Base-by-base conservation (phyloP, 192 early-diverging fungal species). In the Linnemannia elongata region DNA sequence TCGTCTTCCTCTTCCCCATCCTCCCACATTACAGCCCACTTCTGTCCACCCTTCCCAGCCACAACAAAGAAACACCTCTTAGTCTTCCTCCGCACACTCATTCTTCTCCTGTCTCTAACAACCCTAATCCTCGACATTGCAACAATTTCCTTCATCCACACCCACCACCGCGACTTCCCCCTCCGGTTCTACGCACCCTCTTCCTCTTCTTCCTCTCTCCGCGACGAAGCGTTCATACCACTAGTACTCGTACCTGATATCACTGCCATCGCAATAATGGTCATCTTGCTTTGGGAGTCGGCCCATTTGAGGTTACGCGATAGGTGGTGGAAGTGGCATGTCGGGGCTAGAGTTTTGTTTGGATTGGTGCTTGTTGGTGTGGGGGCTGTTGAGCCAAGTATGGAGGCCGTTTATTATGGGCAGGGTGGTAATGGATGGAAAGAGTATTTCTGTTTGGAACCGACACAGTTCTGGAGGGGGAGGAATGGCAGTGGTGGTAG, bases 41-140 rank as follows among this genome's bases (percentile, higher is more conserved):
- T 27, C 27, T 66, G 27, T 13, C 10, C 1, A 12, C 13, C 1
- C 77, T 36, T 54, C 49, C 33, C 52, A 54, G 39, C 52, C n/a
- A 54, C 24, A 57, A 22, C 24, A 3, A 20, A 39, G 38, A n/a
- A 30, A 47, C 57, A 18, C 57, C 15, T 18, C 15, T 4, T 24
- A 35, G 7, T 17, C 9, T n/a, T 57, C 49, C 27, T 72, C 13
- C 78, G 78, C 24, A 72, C 33, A 27, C n/a, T 47, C 10, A 22
- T 72, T 54, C 69, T 79, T 4, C 35, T 41, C 41, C 24, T 79
- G 3, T n/a, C 78, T 52, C n/a, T 57, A 1, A 30, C 49, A 44
- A 17, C 57, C 52, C 69, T 79, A 15, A 20, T 41, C 69, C 49
- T 79, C 5, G 78, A 79, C n/a, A 79, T 63, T 35, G 27, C 30